Base-by-base conservation (phyloP, 371 early-diverging fungal species). In the Dichotomocladium elegans region DNA sequence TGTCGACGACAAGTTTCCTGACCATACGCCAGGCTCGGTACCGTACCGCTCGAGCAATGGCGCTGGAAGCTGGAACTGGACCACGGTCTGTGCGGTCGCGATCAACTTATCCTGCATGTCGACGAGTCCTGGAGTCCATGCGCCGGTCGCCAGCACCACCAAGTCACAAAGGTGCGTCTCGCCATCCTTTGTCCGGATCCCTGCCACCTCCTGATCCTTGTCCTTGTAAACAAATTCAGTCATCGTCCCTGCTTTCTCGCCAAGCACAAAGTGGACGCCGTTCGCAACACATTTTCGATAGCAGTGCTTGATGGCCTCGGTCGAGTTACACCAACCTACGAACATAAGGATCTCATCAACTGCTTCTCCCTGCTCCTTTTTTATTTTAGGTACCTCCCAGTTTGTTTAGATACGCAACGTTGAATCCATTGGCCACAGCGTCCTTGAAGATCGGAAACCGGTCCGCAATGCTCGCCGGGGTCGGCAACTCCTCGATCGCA, bases 91-190 rank as follows among this genome's bases (percentile, higher is more conserved):
- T 5, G 77, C 84, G 4, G 78, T 65, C 0, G 82, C 77, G 10
- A 61, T 55, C 24, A 79, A 47, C 17, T 66, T 46, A 12, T 55
- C 48, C 17, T 53, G 50, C 37, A 77, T 46, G 29, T 78, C 71
- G 2, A 83, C 54, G 3, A 81, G 4, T 14, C 72, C 63, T 0
- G 75, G 65, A n/a, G 78, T 76, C 84, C 84, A 83, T 11, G 76
- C 63, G 8, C 84, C 84, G 12, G 80, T 72, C 0, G 77, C 70
- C 42, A 81, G 48, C 3, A 83, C 40, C 0, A 83, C 73, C 5
- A 47, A 52, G 41, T 70, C 78, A 0, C 60, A 73, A 27, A 12
- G 15, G 47, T 76, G 77, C 0, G 37, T n/a, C 37, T 45, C 46
- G 1, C 68, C 66, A 42, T 81, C 79, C 28, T 47, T 57, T 17